Base-by-base conservation (phyloP, 306 rosid genomes). In the Canavalia ensiformis region DNA sequence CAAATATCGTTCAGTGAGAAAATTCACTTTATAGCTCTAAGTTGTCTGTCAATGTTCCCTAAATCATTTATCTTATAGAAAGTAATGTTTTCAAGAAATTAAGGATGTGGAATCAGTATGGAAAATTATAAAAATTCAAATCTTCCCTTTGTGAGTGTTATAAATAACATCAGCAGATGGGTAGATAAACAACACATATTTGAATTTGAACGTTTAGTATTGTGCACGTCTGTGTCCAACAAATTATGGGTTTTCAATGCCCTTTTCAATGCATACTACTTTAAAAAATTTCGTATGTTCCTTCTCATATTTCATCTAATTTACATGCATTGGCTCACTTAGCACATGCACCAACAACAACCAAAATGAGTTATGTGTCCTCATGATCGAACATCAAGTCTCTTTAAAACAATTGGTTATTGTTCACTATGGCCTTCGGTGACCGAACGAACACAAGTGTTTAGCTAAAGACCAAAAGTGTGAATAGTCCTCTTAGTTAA, bases 291-390 rank as follows among this genome's bases (percentile, higher is more conserved):
- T 64, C 49, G 25, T 18, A 3, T 39, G 7, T 68, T 28, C 1
- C 1, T 7, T 4, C 4, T 35, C 18, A 41, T 12, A 50, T 72
- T 73, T 54, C 30, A 65, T 65, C 5, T 41, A 56, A 28, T 8
- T 39, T 4, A 42, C 3, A 1, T 74, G 41, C 50, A 74, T 56
- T 18, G 49, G 12, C 39, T 58, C 12, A 55, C 44, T 75, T 59
- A 31, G 57, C 57, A 74, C 51, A 65, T 65, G 71, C 78, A 58
- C 4, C 31, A 37, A 13, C 56, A 57, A 74, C 31, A 5, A 8
- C 31, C 34, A 29, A 12, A 58, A 8, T 28, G 25, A 29, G 46
- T 18, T 45, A 45, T 35, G 5, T 62, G 7, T 37, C 66, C 18
- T 55, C 68, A 42, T 11, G 41, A 33, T 34, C 28, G 47, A 12